A percentile compares a stretch with the other conserved stretches of the same genome.
Evolutionary conservation across 148 eudicot genomes (phyloP).

Genomic region (Rhododendron griersonianum): DNA sequence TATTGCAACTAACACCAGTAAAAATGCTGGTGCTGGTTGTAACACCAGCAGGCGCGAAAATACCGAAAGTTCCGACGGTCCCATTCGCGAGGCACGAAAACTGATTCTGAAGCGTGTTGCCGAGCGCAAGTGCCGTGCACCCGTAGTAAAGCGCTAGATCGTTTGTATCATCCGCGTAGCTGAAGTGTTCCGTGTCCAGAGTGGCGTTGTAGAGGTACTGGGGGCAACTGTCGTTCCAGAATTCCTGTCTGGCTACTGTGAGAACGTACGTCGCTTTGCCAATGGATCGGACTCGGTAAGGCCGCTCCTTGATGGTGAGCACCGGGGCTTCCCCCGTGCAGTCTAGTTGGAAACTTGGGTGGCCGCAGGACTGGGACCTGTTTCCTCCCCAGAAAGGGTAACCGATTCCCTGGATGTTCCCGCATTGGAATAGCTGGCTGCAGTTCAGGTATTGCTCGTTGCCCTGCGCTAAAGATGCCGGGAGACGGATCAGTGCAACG

Average conservation of each 20-base stretch:
- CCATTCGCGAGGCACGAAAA: not conserved
- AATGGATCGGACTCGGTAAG: constrained; percentile 26
- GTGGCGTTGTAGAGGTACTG: constrained; percentile 9
- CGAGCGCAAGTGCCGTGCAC: constrained; percentile 2
- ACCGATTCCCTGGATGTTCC: constrained; percentile 6
- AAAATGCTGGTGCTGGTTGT: rapidly evolving
- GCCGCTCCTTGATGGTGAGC: constrained; percentile 15
- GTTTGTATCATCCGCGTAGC: constrained; percentile 1
- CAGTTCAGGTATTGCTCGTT: constrained; percentile 28
- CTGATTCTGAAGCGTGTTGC: not conserved
- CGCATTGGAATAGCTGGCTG: constrained; percentile 28
- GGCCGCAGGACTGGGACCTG: constrained; percentile 41
- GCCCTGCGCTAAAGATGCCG: constrained; percentile 11
- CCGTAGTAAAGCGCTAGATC: constrained; percentile 36
- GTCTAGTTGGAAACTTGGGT: constrained; percentile 35
- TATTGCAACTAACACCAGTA: constrained; percentile 5
- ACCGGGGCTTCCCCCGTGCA: constrained; percentile 24
- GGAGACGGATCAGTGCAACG: not conserved
- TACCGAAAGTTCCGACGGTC: not conserved
- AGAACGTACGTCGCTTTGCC: not conserved
- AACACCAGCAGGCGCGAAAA: not conserved
- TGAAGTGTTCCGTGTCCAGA: constrained; percentile 24
- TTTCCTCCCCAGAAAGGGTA: constrained; percentile 51
- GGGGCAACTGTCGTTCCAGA: constrained; percentile 26
- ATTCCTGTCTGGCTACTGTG: constrained; percentile 33